Evolutionary conservation across 768 basidiomycete genomes (phyloP).

Genomic region (Sporobolomyces pararoseus): DNA sequence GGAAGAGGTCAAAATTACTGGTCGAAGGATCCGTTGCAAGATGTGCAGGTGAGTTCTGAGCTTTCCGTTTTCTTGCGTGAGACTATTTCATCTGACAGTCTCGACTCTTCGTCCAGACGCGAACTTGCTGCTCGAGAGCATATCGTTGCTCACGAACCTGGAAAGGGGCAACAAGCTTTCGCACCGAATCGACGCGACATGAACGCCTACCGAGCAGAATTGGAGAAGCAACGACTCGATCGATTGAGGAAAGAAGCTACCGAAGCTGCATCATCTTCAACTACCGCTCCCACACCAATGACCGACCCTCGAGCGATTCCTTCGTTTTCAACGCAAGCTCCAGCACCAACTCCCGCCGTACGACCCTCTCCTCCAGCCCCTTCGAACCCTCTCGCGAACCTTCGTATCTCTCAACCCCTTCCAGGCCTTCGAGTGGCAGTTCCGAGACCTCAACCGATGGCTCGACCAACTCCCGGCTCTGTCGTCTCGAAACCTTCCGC

Average conservation of each 20-base stretch:
- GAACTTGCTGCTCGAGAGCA: slow-evolving; percentile 46
- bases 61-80: not conserved
- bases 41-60: slow-evolving; percentile 36
- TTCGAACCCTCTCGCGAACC: slow-evolving; percentile 29
- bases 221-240: slow-evolving; percentile 38
- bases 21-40: slow-evolving; percentile 41
- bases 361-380: not conserved
- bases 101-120: slow-evolving; percentile 17
- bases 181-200: slow-evolving; percentile 45
- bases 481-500: not conserved
- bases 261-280: not conserved
- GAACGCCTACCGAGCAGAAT: slow-evolving; percentile 39
- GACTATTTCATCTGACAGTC: not conserved
- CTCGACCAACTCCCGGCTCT: slow-evolving; percentile 1
- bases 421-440: slow-evolving; percentile 33
- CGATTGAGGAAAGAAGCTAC: slow-evolving; percentile 11
- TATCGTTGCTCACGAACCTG: slow-evolving; percentile 45
- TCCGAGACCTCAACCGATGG: slow-evolving; percentile 18
- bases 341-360: not conserved
- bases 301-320: slow-evolving; percentile 16
- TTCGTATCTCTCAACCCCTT: slow-evolving; percentile 38
- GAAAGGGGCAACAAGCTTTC: slow-evolving; percentile 45
- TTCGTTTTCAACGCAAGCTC: not conserved
- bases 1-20: slow-evolving; percentile 33
- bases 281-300: not conserved